A percentile compares a stretch with the other conserved stretches of the same genome.
These are phyloP conservation scores for Raphanus raphanistrum DNA, from an alignment of 345 rosid genomes.

Conservation along the genomic window DNA sequence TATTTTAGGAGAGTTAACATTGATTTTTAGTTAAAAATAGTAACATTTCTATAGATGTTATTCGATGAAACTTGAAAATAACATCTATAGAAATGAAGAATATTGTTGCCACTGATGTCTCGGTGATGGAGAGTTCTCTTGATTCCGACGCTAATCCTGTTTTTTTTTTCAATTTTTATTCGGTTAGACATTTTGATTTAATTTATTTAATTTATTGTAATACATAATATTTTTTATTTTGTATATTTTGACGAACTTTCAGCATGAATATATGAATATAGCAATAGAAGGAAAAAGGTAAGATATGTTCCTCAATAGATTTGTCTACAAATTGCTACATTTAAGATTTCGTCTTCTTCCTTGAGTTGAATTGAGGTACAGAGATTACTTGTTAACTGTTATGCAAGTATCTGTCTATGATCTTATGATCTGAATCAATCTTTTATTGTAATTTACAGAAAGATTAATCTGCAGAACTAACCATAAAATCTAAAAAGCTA, in stretches of 20 bases:
- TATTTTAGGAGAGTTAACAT: no score
- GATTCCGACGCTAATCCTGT: no score
- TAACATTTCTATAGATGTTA: no score
- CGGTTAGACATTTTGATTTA: no score
- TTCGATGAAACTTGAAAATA: no score
- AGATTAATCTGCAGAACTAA: not conserved
- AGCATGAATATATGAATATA: constrained; percentile 2
- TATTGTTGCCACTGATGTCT: no score
- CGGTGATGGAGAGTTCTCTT: no score
- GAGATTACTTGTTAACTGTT: constrained; percentile 13
- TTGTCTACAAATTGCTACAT: constrained; percentile 11
- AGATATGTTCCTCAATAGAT: not conserved
- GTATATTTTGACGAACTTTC: not conserved
- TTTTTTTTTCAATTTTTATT: no score
- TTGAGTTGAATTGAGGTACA: constrained; percentile 18
- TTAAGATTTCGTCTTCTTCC: constrained; percentile 13
- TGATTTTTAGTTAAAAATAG: no score
- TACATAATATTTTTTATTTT: no score
- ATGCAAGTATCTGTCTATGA: not conserved
- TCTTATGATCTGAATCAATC: not conserved
- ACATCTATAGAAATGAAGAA: no score
- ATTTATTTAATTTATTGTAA: no score
- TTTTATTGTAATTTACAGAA: not conserved
- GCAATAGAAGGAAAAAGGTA: not conserved
- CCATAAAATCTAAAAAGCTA: not conserved